A percentile compares a stretch with the other conserved stretches of the same genome.
Evolutionary conservation across 441 rosid genomes (phyloP).

Genomic region (Pelargonium fulgidum): DNA sequence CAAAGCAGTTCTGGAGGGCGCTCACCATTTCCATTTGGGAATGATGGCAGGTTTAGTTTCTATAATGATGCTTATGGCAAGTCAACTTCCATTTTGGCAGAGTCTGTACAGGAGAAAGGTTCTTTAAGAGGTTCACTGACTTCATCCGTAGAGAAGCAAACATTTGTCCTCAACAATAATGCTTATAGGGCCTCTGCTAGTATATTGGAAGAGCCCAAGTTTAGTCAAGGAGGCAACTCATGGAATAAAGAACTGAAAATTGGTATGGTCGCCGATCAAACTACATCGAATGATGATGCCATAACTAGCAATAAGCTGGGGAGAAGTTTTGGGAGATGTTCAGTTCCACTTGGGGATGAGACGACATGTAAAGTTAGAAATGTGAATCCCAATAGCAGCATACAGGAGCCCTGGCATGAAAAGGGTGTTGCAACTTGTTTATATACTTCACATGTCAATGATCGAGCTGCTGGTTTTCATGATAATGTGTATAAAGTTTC

Average conservation of each 20-base stretch:
- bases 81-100: conserved; percentile 19
- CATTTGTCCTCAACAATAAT: conserved; percentile 19
- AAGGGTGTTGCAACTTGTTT: conserved; percentile 4
- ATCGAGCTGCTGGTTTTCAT: conserved; percentile 17
- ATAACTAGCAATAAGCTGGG: conserved; percentile 27
- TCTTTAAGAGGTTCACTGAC: conserved; percentile 16
- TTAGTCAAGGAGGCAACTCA: conserved; percentile 16
- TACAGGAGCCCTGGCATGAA: conserved; percentile 3
- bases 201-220: conserved; percentile 18
- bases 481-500: conserved; percentile 23
- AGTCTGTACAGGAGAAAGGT: conserved; percentile 19
- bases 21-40: conserved; percentile 17
- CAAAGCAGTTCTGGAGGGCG: conserved; percentile 22
- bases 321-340: not conserved
- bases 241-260: conserved; percentile 21
- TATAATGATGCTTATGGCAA: conserved; percentile 18
- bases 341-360: conserved; percentile 11
- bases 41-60: conserved; percentile 21
- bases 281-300: conserved; percentile 6
- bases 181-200: conserved; percentile 16
- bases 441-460: not conserved
- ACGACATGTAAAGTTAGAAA: conserved; percentile 1
- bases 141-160: conserved; percentile 17
- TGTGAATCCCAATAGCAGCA: not conserved
- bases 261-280: conserved; percentile 18